Base-by-base conservation (phyloP, 2,329 filamentous ascomycete genomes). In the Aspergillus flavus region DNA sequence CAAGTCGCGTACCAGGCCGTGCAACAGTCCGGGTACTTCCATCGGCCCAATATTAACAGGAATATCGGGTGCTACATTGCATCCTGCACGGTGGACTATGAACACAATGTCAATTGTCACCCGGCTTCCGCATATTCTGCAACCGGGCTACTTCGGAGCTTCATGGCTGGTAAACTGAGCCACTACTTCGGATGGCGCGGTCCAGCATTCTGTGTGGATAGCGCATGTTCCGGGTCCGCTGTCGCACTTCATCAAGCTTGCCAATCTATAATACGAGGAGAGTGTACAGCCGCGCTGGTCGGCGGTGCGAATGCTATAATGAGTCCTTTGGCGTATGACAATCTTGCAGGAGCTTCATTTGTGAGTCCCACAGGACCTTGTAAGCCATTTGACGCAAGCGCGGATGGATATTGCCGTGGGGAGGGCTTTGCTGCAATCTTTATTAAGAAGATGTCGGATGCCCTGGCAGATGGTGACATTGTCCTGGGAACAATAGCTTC, bases 401-500 rank as follows among this genome's bases (percentile, higher is more conserved):
- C 83, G 0, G 81, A 85, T 70, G 84, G 84, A 0, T 86, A 86
- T 64, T 84, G 82, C 62, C 81, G 84, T 19, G 82, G 77, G 0
- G 84, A 86, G 59, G 84, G 78, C 4, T 75, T 79, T 19, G 82
- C 75, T 0, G 71, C 79, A 9, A 71, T 86, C 5, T 73, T 84
- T 4, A 64, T 86, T n/a, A 86, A 86, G 69, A 70, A 72, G 16
- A 67, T 85, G 3, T 72, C 75, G 1, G 76, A 81, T 62, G 85
- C 85, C 1, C 41, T 83, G 14, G 74, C 72, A 3, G 82, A 83
- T 21, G 80, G 81, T 0, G 83, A 70, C 61, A 71, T 71, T 3
- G 80, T 87, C 34, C 62, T 81, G 1, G 83, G 77, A 1, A 77
- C 82, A 1, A 79, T 84, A 23, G 69, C 68, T 2, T 68, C 64